These are phyloP conservation scores for Anthracocystis panici-leucophaei DNA, from an alignment of 1,284 basidiomycete genomes.

Conservation along the genomic window DNA sequence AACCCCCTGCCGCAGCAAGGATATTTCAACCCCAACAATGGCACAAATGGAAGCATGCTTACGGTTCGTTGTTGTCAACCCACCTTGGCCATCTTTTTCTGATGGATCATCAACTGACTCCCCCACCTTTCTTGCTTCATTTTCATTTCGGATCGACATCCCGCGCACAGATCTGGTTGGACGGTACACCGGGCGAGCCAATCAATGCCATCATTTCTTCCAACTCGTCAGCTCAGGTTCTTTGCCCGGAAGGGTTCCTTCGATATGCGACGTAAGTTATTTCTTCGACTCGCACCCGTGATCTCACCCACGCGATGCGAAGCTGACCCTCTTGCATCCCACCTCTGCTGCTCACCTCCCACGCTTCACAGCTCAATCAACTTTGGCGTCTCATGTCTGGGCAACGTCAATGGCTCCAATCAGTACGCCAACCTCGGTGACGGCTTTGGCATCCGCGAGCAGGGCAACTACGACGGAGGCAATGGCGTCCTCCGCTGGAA, in stretches of 20 bases:
- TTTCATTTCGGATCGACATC: background rate
- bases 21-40: constrained; percentile 46
- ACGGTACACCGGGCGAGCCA: constrained; percentile 61
- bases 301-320: too few species aligned
- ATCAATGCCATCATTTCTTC: constrained; percentile 66
- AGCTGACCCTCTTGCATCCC: constrained; percentile 6
- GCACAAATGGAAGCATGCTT: constrained; percentile 49
- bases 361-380: constrained; percentile 53
- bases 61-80: constrained; percentile 34
- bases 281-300: background rate
- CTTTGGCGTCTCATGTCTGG: constrained; percentile 67
- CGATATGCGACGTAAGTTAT: constrained; percentile 61
- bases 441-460: constrained; percentile 46
- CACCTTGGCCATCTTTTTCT: constrained; percentile 9
- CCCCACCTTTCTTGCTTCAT: background rate
- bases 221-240: constrained; percentile 53
- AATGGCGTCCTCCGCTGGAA: constrained; percentile 65
- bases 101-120: constrained; percentile 4
- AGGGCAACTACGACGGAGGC: constrained; percentile 57
- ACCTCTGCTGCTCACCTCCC: background rate
- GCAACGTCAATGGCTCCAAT: constrained; percentile 59
- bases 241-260: constrained; percentile 64
- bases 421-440: constrained; percentile 63
- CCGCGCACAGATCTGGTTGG: constrained; percentile 37
- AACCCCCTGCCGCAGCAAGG: constrained; percentile 39